A percentile compares a stretch with the other conserved stretches of the same genome.
Conservation (phyloP, 495 filamentous ascomycete genomes). For the Podospora pseudocomata region DNA sequence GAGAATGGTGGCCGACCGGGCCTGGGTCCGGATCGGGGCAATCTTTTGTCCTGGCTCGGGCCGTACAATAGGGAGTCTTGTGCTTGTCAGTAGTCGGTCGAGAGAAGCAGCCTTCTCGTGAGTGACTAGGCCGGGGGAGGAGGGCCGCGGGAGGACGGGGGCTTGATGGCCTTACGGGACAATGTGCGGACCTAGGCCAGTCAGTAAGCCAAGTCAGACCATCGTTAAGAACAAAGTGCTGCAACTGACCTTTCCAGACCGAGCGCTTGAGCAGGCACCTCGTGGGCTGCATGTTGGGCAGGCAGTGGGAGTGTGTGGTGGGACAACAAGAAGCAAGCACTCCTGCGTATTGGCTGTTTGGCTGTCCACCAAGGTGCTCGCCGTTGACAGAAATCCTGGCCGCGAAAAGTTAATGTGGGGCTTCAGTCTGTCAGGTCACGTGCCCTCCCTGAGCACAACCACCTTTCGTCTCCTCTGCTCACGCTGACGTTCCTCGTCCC, state of each 20-base stretch:
- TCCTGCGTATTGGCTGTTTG: neutral
- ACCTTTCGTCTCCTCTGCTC: neutral
- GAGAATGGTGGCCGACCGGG: conserved; percentile 86
- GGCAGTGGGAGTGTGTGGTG: neutral
- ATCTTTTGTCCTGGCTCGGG: conserved; percentile 58
- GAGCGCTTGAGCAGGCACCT: conserved; percentile 52
- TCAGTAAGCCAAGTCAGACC: neutral
- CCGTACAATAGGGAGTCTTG: conserved; percentile 60
- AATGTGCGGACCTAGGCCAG: conserved; percentile 60
- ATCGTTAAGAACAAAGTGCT: neutral
- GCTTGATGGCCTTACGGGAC: conserved; percentile 56
- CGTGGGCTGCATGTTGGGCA: conserved; percentile 52
- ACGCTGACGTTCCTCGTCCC: neutral
- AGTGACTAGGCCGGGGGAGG: neutral
- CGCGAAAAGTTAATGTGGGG: neutral
- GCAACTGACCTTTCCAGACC: conserved; percentile 54
- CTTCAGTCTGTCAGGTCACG: neutral
- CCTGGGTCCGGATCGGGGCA: conserved; percentile 80
- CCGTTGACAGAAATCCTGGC: neutral
- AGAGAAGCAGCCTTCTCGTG: neutral
- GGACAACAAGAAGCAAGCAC: neutral
- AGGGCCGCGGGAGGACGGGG: neutral
- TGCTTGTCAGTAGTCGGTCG: conserved; percentile 8
- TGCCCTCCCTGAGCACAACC: neutral
- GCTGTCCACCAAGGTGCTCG: conserved; percentile 40